Evolutionary conservation across 768 basidiomycete species (phyloP).

Genomic region (Coprinopsis sp.): DNA sequence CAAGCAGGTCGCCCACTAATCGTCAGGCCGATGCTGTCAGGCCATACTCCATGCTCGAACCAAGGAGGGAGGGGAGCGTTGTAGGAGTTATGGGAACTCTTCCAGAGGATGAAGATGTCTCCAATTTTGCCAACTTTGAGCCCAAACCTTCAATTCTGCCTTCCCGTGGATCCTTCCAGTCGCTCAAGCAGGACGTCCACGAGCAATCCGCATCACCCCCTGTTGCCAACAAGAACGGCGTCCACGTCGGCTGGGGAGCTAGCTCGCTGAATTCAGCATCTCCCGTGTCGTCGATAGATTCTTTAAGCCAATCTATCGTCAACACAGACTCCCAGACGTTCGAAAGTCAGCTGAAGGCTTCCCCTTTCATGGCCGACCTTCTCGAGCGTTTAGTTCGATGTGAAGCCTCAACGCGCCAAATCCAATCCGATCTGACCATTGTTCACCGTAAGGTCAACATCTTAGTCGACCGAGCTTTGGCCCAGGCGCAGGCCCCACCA

Average conservation of each 20-base stretch:
- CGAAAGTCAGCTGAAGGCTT: constrained; percentile 70
- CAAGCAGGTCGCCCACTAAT: constrained; percentile 43
- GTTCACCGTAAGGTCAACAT: constrained; percentile 75
- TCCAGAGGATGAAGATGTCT: constrained; percentile 49
- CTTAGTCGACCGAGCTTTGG: constrained; percentile 64
- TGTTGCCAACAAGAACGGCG: constrained; percentile 3
- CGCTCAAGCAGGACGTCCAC: constrained; percentile 25
- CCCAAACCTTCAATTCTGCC: constrained; percentile 16
- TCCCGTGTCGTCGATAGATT: constrained; percentile 75
- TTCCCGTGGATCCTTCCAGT: constrained; percentile 29
- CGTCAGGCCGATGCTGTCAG: constrained; percentile 44
- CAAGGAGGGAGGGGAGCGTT: constrained; percentile 45
- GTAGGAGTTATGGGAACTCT: constrained; percentile 48
- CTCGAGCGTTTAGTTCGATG: constrained; percentile 69
- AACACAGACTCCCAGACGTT: constrained; percentile 49
- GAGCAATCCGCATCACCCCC: constrained; percentile 3
- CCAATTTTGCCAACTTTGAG: constrained; percentile 17
- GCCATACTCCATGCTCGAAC: constrained; percentile 34
- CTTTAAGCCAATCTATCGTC: constrained; percentile 58
- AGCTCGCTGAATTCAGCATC: constrained; percentile 59
- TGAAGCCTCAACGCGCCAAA: constrained; percentile 65
- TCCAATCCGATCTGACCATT: constrained; percentile 69
- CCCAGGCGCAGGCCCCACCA: constrained; percentile 23
- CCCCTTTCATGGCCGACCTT: constrained; percentile 72
- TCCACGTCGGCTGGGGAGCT: constrained; percentile 15